Evolutionary conservation across 345 rosid species (phyloP).

Genomic region (Citrus maxima): DNA sequence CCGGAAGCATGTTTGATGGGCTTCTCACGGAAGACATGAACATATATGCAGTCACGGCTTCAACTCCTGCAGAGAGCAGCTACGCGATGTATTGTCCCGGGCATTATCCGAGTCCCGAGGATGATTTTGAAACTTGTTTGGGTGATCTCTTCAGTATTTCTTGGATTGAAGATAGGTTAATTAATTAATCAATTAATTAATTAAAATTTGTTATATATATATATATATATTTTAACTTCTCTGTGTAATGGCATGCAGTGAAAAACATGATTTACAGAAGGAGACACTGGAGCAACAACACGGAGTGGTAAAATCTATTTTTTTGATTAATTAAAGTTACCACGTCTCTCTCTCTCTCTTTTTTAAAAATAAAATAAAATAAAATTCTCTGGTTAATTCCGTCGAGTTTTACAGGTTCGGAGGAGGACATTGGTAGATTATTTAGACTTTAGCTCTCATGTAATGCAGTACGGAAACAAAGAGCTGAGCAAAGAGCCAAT

Average conservation of each 20-base stretch:
- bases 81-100: slow-evolving; percentile 47
- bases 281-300: slow-evolving; percentile 60
- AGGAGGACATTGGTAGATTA: slow-evolving; percentile 41
- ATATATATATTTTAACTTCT: no score
- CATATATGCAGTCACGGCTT: slow-evolving; percentile 57
- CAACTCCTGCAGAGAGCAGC: slow-evolving; percentile 54
- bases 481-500: slow-evolving; percentile 26
- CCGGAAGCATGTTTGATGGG: slow-evolving; percentile 73
- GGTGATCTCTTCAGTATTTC: slow-evolving; percentile 72
- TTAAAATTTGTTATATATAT: no score
- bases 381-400: neutral
- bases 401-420: slow-evolving; percentile 23
- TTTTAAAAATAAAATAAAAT: neutral
- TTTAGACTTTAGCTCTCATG: slow-evolving; percentile 37
- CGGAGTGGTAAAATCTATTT: slow-evolving; percentile 20
- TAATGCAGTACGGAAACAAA: slow-evolving; percentile 49
- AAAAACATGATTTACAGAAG: slow-evolving; percentile 41
- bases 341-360: no score
- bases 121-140: slow-evolving; percentile 43
- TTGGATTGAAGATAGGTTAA: slow-evolving; percentile 82
- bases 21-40: slow-evolving; percentile 35
- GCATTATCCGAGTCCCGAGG: slow-evolving; percentile 16
- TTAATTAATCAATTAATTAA: neutral
- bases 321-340: no score
- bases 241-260: slow-evolving; percentile 27